phyloP scores from a whole-genome alignment of 2,329 filamentous ascomycete genomes.

The Diaporthe vaccinii region DNA sequence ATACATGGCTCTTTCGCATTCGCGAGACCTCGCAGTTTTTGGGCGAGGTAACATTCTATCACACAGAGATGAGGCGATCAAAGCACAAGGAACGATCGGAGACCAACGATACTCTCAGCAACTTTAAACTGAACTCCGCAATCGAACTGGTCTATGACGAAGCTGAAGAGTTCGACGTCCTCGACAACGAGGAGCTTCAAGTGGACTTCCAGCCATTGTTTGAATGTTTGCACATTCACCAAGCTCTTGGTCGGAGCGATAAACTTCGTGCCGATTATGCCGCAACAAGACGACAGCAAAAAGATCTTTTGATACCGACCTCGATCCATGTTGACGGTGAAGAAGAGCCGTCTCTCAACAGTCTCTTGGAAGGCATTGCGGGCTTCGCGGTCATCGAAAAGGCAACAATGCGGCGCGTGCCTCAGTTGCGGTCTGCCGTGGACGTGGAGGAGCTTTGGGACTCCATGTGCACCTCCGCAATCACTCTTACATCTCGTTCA shows the following conservation, averaged over 20 bases:
- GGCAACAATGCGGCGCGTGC: slow-evolving; percentile 88
- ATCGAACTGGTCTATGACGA: slow-evolving; percentile 97
- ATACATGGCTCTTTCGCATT: slow-evolving; percentile 96
- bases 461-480: slow-evolving; percentile 92
- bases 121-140: slow-evolving; percentile 94
- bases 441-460: slow-evolving; percentile 99
- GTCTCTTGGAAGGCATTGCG: slow-evolving; percentile 90
- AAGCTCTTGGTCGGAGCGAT: slow-evolving; percentile 91
- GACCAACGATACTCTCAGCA: slow-evolving; percentile 78
- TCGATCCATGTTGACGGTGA: slow-evolving; percentile 84
- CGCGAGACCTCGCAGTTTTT: slow-evolving; percentile 96
- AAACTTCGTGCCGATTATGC: slow-evolving; percentile 93
- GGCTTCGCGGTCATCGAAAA: slow-evolving; percentile 98
- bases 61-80: slow-evolving; percentile 88
- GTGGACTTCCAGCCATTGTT: slow-evolving; percentile 96
- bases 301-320: slow-evolving; percentile 86
- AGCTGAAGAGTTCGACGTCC: slow-evolving; percentile 92
- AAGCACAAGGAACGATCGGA: slow-evolving; percentile 88
- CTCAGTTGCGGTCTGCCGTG: slow-evolving; percentile 83
- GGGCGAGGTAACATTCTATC: slow-evolving; percentile 96
- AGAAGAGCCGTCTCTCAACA: slow-evolving; percentile 88
- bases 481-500: slow-evolving; percentile 84
- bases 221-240: slow-evolving; percentile 95
- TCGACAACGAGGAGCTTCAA: slow-evolving; percentile 94
- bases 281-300: slow-evolving; percentile 90